Evolutionary conservation across 805 yeast genomes (phyloP), one percentile per base, ranked within the genome.

Genomic region (Myxozyma sirexii): DNA sequence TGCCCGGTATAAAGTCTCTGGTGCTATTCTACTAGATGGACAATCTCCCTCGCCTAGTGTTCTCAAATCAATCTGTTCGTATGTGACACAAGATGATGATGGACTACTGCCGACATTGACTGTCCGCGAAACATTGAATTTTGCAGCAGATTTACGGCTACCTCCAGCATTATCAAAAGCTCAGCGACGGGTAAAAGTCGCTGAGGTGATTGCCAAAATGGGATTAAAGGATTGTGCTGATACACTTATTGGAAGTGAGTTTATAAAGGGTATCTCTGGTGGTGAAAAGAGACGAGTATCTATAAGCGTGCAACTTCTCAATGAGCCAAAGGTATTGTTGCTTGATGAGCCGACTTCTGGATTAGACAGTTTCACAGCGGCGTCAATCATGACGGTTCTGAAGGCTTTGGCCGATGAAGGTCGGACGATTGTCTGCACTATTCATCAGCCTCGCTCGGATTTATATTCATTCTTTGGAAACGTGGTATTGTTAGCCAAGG

Each of bases 311-410:
- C 96, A 90, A 70, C 75, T 90, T 37, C 74, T 90, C 42, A 84
- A 85, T 59, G 84, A 84, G 57, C 93, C 96, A 0, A 84, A 84
- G 57, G 78, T 90, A 39, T 71, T 90, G 37, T 79, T 90, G 51
- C 72, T 90, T 24, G 97, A 90, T 72, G 97, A 90, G 69, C 96
- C 97, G 1, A 90, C 96, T 0, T 88, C 96, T 3, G 97, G 97
- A 0, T 77, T 90, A 26, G 97, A 90, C 69, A 83, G 92, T 12
- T 83, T 88, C 58, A 88, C 94, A 0, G 87, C 96, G 0, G 79
- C 82, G 0, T 81, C 88, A 1, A 86, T 90, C 37, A 71, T 90
- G 42, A 76, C 79, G 31, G 81, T 90, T 41, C 75, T 90, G 58
- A 77, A 82, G 52, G 76, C 77, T 2, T 72, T 90, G 38, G 82